These are phyloP conservation scores for Trypanosoma scelopori DNA, from an alignment of 208 protist genomes.

Conservation along the genomic window DNA sequence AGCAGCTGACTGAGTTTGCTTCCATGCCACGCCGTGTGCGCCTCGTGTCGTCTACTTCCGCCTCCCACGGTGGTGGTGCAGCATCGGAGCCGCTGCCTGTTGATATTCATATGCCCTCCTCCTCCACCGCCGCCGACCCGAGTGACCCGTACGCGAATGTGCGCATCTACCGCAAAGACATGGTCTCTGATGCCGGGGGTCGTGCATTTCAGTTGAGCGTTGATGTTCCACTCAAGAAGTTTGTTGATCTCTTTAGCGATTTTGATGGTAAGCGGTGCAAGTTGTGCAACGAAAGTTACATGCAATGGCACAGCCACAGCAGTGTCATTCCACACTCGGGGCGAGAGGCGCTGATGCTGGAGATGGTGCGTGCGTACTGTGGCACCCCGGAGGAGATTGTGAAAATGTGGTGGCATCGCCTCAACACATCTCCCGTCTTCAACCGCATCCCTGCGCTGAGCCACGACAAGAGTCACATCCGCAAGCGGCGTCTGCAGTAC, in stretches of 20 bases:
- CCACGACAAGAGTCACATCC: constrained; percentile 64
- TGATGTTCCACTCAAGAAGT: constrained; percentile 59
- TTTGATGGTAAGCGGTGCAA: constrained; percentile 80
- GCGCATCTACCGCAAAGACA: constrained; percentile 72
- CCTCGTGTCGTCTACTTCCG: constrained; percentile 21
- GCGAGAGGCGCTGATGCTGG: constrained; percentile 71
- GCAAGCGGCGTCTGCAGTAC: constrained; percentile 75
- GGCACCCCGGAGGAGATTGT: constrained; percentile 82
- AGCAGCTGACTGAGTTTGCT: neutral
- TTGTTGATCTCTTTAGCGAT: constrained; percentile 81
- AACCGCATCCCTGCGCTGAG: constrained; percentile 67
- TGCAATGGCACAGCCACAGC: constrained; percentile 75
- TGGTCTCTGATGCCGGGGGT: constrained; percentile 30
- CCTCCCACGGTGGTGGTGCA: neutral
- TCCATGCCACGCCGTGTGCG: constrained; percentile 16
- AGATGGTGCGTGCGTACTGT: constrained; percentile 79
- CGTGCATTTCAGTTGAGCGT: constrained; percentile 47
- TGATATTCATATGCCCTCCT: constrained; percentile 1
- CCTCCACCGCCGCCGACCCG: constrained; percentile 8
- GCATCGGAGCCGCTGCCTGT: constrained; percentile 5
- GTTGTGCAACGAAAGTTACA: constrained; percentile 83
- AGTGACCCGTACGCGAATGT: constrained; percentile 42
- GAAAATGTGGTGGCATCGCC: constrained; percentile 65
- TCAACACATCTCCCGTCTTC: constrained; percentile 48
- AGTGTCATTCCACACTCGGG: constrained; percentile 66